These are phyloP conservation scores for Diplotaxis tenuifolia DNA, from an alignment of 345 rosid genomes.

Conservation along the genomic window DNA sequence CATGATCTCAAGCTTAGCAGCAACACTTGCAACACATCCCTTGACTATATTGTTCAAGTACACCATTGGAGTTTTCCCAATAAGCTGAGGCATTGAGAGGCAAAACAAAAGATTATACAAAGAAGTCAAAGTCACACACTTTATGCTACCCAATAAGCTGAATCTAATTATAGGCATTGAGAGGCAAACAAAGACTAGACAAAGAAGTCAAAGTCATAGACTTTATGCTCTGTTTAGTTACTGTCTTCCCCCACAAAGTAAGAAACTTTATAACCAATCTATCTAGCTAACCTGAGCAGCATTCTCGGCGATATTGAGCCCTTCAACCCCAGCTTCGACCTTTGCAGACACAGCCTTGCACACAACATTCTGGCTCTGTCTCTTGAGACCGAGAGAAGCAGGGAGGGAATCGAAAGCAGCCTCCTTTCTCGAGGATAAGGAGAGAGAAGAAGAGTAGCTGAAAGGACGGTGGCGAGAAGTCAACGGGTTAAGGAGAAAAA, in stretches of 20 bases:
- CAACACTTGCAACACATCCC: slow-evolving; percentile 75
- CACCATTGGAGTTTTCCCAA: slow-evolving; percentile 94
- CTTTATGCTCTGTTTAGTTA: background rate
- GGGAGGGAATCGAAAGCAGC: slow-evolving; percentile 13
- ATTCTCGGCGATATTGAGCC: slow-evolving; percentile 83
- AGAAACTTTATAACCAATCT: no score
- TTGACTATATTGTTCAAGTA: slow-evolving; percentile 80
- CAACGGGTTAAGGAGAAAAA: slow-evolving; percentile 45
- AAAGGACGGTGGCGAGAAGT: slow-evolving; percentile 35
- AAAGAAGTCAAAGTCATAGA: slow-evolving; percentile 5
- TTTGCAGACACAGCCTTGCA: slow-evolving; percentile 65
- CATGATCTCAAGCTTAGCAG: slow-evolving; percentile 94
- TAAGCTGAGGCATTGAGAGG: slow-evolving; percentile 46
- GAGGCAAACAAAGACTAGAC: no score
- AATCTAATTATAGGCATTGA: no score
- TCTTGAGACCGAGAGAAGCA: slow-evolving; percentile 31
- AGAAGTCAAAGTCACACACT: slow-evolving; percentile 3
- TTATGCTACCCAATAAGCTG: slow-evolving; percentile 66
- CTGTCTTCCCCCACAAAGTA: no score
- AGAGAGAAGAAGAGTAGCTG: slow-evolving; percentile 27
- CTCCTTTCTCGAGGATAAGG: slow-evolving; percentile 31
- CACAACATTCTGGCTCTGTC: slow-evolving; percentile 40
- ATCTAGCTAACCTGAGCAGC: slow-evolving; percentile 60
- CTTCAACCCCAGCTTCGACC: slow-evolving; percentile 42
- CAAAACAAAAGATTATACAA: background rate